phyloP scores from a whole-genome alignment of 352 stramenopile genomes.

The Pythium aristosporum region DNA sequence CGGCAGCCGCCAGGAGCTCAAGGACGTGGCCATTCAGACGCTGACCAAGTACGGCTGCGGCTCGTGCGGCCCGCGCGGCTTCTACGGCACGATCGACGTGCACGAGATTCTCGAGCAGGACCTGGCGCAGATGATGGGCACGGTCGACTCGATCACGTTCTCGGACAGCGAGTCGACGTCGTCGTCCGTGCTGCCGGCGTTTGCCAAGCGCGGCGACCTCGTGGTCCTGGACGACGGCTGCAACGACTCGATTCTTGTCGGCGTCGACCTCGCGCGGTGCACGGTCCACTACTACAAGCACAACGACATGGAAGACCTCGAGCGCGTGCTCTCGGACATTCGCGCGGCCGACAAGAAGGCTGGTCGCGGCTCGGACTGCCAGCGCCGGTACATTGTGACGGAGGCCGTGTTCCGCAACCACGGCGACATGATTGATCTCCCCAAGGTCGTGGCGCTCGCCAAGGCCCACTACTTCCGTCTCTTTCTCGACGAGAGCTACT shows the following conservation, averaged over 20 bases:
- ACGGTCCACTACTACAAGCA: slow-evolving; percentile 97
- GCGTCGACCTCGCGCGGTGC: slow-evolving; percentile 92
- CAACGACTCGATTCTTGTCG: slow-evolving; percentile 93
- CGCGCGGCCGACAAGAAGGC: slow-evolving; percentile 89
- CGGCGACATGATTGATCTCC: slow-evolving; percentile 94
- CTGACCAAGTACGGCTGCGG: slow-evolving; percentile 97
- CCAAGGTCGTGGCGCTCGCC: slow-evolving; percentile 92
- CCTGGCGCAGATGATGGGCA: slow-evolving; percentile 91
- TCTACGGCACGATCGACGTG: slow-evolving; percentile 97
- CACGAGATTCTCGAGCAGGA: slow-evolving; percentile 90
- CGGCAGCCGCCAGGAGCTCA: slow-evolving; percentile 79
- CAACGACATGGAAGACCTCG: slow-evolving; percentile 97
- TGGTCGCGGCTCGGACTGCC: slow-evolving; percentile 69
- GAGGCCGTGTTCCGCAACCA: slow-evolving; percentile 98
- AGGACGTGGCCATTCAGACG: slow-evolving; percentile 86
- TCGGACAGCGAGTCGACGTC: slow-evolving; percentile 95
- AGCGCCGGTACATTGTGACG: slow-evolving; percentile 96
- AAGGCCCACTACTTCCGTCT: slow-evolving; percentile 85
- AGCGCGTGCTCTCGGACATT: slow-evolving; percentile 89
- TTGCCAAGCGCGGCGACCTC: slow-evolving; percentile 97
- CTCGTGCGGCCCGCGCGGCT: slow-evolving; percentile 96
- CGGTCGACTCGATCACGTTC: slow-evolving; percentile 95
- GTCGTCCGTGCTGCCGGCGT: slow-evolving; percentile 94
- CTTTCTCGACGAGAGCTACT: slow-evolving; percentile 90
- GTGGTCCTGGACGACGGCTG: slow-evolving; percentile 96